A percentile compares a stretch with the other conserved stretches of the same genome.
Conservation (phyloP, 1,139 yeast genomes). For the Saccharomycopsis hybrid region DNA sequence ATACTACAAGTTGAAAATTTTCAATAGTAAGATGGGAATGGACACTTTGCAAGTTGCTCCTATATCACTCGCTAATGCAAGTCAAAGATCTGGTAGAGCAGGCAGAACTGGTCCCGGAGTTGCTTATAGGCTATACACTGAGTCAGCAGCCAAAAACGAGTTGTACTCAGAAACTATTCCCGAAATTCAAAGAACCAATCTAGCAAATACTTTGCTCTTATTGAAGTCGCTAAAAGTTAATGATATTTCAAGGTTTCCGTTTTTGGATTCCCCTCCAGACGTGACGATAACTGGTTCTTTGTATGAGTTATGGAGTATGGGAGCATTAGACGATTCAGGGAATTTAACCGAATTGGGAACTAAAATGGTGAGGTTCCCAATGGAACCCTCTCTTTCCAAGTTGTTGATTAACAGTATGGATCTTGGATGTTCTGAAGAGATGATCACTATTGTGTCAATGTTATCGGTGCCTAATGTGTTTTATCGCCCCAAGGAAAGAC, state of each 20-base stretch:
- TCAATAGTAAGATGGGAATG: conserved; percentile 79
- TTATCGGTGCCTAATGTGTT: conserved; percentile 78
- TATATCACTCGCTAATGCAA: conserved; percentile 83
- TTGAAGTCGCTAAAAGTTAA: conserved; percentile 66
- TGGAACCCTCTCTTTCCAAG: conserved; percentile 80
- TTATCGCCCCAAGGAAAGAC: conserved; percentile 70
- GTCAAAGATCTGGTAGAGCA: conserved; percentile 92
- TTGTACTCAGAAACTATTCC: conserved; percentile 86
- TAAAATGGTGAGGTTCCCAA: conserved; percentile 71
- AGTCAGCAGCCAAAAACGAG: conserved; percentile 55
- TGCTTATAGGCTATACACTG: conserved; percentile 79
- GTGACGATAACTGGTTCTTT: conserved; percentile 68
- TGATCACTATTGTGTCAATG: conserved; percentile 81
- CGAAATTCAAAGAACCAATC: conserved; percentile 85
- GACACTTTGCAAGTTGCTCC: conserved; percentile 83
- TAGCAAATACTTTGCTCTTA: conserved; percentile 68
- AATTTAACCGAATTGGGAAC: conserved; percentile 60
- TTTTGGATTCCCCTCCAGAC: conserved; percentile 79
- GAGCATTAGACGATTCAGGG: conserved; percentile 73
- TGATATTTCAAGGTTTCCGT: conserved; percentile 63
- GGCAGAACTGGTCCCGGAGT: conserved; percentile 91
- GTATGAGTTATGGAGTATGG: conserved; percentile 83
- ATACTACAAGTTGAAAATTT: conserved; percentile 74
- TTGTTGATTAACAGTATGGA: conserved; percentile 55
- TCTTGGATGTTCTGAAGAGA: conserved; percentile 67